Base-by-base conservation (phyloP, 345 rosid species). In the Arabidopsis suecica region DNA sequence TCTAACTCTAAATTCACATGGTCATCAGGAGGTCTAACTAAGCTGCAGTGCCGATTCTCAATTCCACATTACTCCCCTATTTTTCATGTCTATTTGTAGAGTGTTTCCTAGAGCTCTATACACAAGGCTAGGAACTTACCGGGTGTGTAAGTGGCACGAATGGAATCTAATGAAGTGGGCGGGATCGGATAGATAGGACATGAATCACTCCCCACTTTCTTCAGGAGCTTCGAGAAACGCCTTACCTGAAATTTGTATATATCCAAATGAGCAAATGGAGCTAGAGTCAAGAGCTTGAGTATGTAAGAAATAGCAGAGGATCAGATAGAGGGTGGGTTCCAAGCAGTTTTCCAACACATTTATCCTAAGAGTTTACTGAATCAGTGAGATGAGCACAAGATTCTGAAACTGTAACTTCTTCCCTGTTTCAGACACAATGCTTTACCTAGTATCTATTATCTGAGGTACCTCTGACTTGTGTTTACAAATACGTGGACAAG, bases 151-250 rank as follows among this genome's bases (percentile, higher is more conserved):
- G 18, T 62, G 32, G 79, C 49, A 48, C 22, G 87, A 61, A 89
- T 79, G 10, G 86, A 69, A 76, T 86, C 94, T 0, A 92, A 61
- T 56, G 85, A 84, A 55, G 67, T 6, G 6, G 88, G 69, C 23
- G 86, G 83, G 74, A 95, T 60, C 18, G 88, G 48, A 75, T 85
- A 79, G 66, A 42, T 74, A 45, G 91, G 85, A 82, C 91, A 90
- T 11, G 90, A 83, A 61, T 81, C 81, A 59, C 67, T 84, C 74
- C 84, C 90, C 51, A 88, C 94, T 84, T 92, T 92, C 84, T 77
- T 86, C 64, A 92, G 70, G 72, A 90, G 47, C 83, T 87, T 89
- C 71, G 83, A 80, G 80, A 95, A 92, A 37, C 90, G 91, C 74
- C 81, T 92, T 44, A 86, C 91, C 98, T 92, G 84, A 78, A 84